A percentile compares a stretch with the other conserved stretches of the same genome.
phyloP scores from a whole-genome alignment of 768 basidiomycete species.

The Leccinellum albellum region DNA sequence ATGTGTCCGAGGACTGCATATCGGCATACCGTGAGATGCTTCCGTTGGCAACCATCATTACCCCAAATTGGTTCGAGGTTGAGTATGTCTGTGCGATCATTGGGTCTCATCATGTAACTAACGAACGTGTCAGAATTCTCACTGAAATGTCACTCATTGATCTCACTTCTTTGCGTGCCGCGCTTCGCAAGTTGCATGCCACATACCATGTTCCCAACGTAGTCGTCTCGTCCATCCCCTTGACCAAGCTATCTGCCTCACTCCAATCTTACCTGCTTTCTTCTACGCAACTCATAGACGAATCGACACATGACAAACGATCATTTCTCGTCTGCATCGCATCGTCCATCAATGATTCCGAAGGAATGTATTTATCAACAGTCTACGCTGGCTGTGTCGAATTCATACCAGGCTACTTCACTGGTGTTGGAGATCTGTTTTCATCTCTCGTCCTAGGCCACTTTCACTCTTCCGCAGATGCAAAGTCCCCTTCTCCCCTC shows the following conservation, averaged over 20 bases:
- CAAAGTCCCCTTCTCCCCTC: conserved; percentile 13
- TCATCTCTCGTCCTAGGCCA: conserved; percentile 87
- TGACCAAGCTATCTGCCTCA: conserved; percentile 55
- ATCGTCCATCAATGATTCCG: conserved; percentile 45
- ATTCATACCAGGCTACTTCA: conserved; percentile 86
- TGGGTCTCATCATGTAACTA: background rate
- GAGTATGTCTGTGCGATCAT: conserved; percentile 52
- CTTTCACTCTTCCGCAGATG: conserved; percentile 36
- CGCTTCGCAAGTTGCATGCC: conserved; percentile 73
- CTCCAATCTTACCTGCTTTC: conserved; percentile 48
- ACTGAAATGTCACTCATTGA: conserved; percentile 71
- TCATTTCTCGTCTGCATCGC: conserved; percentile 77
- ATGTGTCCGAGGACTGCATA: conserved; percentile 83
- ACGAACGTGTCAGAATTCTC: conserved; percentile 51
- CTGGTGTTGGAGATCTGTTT: conserved; percentile 96
- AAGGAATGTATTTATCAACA: conserved; percentile 28
- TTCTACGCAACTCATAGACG: background rate
- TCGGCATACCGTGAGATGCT: conserved; percentile 82
- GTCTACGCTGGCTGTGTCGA: conserved; percentile 74
- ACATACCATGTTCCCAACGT: conserved; percentile 76
- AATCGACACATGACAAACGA: conserved; percentile 14
- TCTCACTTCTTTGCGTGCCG: conserved; percentile 58
- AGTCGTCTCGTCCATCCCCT: conserved; percentile 86
- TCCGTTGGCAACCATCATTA: conserved; percentile 85
- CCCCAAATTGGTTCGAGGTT: conserved; percentile 97